These are phyloP conservation scores for Suhomyces anneliseae DNA, from an alignment of 1,139 yeast species.

Conservation along the genomic window DNA sequence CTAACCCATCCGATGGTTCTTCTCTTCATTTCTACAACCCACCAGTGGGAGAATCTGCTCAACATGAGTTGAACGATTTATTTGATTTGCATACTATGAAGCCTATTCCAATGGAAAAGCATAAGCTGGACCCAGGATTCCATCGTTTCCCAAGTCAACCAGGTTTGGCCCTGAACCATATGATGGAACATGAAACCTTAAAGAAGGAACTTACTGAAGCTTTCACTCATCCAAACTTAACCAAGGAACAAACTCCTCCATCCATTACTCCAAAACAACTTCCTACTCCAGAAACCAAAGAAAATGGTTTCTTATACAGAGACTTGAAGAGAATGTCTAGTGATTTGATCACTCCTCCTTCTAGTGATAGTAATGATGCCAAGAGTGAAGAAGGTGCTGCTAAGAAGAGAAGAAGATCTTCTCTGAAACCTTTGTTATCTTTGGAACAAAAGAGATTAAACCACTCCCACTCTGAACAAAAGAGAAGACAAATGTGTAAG, in stretches of 20 bases:
- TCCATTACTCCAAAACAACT: slow-evolving; percentile 19
- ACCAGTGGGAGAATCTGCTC: slow-evolving; percentile 7
- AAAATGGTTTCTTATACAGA: slow-evolving; percentile 4
- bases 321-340: slow-evolving; percentile 6
- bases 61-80: slow-evolving; percentile 17
- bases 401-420: slow-evolving; percentile 32
- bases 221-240: slow-evolving; percentile 33
- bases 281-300: slow-evolving; percentile 36
- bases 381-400: slow-evolving; percentile 10
- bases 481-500: slow-evolving; percentile 71
- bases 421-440: slow-evolving; percentile 51
- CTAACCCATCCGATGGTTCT: slow-evolving; percentile 28
- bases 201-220: slow-evolving; percentile 39
- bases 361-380: slow-evolving; percentile 45
- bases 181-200: slow-evolving; percentile 20
- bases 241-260: slow-evolving; percentile 9
- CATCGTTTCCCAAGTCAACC: slow-evolving; percentile 5
- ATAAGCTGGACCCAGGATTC: slow-evolving; percentile 4
- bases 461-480: slow-evolving; percentile 76
- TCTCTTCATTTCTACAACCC: slow-evolving; percentile 36
- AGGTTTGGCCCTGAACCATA: background rate
- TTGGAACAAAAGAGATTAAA: slow-evolving; percentile 69
- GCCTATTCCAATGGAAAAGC: slow-evolving; percentile 13
- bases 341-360: slow-evolving; percentile 38
- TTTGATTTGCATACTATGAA: slow-evolving; percentile 37